phyloP scores from a whole-genome alignment of 2,329 filamentous ascomycete genomes.

The Phaeosphaeriaceae sp. region DNA sequence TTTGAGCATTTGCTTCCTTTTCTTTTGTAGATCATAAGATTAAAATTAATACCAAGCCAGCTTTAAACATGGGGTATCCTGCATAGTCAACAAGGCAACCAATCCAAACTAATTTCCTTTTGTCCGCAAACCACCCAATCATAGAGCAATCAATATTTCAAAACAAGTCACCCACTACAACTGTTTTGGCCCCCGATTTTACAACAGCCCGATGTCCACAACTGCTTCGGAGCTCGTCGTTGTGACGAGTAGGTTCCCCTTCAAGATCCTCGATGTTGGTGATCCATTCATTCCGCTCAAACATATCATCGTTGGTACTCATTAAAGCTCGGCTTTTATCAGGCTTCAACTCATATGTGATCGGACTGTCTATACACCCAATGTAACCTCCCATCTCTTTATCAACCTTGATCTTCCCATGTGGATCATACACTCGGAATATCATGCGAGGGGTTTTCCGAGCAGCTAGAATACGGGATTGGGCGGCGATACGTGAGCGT shows the following conservation, averaged over 20 bases:
- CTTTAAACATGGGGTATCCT: too few species aligned
- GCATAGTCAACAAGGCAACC: too few species aligned
- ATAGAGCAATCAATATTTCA: too few species aligned
- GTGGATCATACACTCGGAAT: conserved; percentile 60
- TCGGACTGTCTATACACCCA: conserved; percentile 64
- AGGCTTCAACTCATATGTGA: conserved; percentile 66
- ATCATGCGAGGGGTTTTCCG: conserved; percentile 61
- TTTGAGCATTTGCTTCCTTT: too few species aligned
- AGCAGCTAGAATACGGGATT: conserved; percentile 68
- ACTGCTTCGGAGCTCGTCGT: background rate
- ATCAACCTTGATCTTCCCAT: conserved; percentile 59
- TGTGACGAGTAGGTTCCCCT: conserved; percentile 17
- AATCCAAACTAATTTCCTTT: too few species aligned
- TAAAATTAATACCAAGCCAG: too few species aligned
- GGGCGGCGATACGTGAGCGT: conserved; percentile 69
- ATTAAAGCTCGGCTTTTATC: conserved; percentile 47
- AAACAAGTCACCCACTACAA: conserved; percentile 23
- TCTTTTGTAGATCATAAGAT: too few species aligned
- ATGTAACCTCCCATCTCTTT: conserved; percentile 67
- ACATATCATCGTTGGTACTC: conserved; percentile 9
- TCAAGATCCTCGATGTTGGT: conserved; percentile 32
- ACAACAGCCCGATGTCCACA: conserved; percentile 27
- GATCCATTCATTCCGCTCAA: conserved; percentile 32
- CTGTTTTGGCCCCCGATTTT: conserved; percentile 10
- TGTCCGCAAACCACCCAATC: too few species aligned